Base-by-base conservation (phyloP, 192 early-diverging fungal genomes). In the Coemansia sp. region DNA sequence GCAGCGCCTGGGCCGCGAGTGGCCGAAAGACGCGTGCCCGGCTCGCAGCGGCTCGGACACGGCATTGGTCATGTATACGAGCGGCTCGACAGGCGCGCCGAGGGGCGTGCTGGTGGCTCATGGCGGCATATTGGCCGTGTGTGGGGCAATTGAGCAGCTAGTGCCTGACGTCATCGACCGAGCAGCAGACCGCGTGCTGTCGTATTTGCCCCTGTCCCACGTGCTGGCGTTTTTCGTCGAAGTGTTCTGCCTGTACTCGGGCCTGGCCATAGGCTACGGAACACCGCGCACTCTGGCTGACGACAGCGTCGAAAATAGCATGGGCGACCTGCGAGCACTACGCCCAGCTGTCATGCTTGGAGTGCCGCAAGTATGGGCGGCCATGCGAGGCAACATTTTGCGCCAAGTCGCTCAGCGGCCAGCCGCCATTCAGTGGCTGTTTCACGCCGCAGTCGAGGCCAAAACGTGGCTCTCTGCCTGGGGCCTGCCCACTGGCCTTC, bases 41-140 rank as follows among this genome's bases (percentile, higher is more conserved):
- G 94, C 95, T 11, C 84, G 75, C 20, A 74, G 97, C n/a, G 36
- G 12, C 42, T 31, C 75, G 2, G 94, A 95, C 59, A 85, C 88
- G 41, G 90, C 82, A 86, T 91, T 69, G 89, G 94, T 98, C 76
- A 98, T 98, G 96, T 98, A 91, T 75, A 94, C 91, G 34, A 91
- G 89, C 70, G 93, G 96, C 42, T 91, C 90, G 42, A 98, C 94
- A 12, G 95, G 96, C 24, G 89, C 89, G 79, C 96, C 97, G 52
- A 96, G 96, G 79, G 97, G 97, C 67, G 96, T 95, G 41, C 75
- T 95, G 68, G 78, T 98, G 11, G 87, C 90, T 55, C 95, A 98
- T 74, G 75, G 85, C 63, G 95, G 95, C 70, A 79, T 97, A 65
- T 85, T 96, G 63, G 89, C 97, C 65, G 68, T 84, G 4, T 76